Percentiles rank a stretch among this genome's conserved stretches.
These are phyloP conservation scores for Cicer pinnatifidum DNA, from an alignment of 306 rosid species.

Conservation along the genomic window DNA sequence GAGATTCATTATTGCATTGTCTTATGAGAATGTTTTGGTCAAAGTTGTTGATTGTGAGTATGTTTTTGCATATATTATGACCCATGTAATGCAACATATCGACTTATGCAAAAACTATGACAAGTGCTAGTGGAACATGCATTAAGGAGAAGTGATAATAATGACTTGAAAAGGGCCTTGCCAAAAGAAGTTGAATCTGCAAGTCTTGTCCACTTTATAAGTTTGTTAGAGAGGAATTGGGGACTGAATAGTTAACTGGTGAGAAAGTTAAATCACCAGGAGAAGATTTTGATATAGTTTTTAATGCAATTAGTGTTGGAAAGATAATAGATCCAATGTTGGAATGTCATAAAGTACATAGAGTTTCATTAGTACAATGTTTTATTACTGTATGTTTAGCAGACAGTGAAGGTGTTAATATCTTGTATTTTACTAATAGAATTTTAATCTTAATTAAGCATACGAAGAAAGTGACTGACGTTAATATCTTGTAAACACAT, in stretches of 20 bases:
- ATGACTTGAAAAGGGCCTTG: conserved; percentile 42
- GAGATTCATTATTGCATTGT: conserved; percentile 48
- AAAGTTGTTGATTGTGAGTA: conserved; percentile 49
- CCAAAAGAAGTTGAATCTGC: conserved; percentile 50
- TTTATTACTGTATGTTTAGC: neutral
- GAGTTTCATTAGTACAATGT: neutral
- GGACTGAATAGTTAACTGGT: conserved; percentile 38
- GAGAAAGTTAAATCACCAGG: conserved; percentile 44
- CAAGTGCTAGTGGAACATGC: conserved; percentile 52
- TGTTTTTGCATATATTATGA: conserved; percentile 51
- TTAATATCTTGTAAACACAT: too few species aligned
- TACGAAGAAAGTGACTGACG: too few species aligned
- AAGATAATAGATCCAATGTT: conserved; percentile 44
- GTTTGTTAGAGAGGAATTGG: conserved; percentile 43
- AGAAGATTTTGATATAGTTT: conserved; percentile 48
- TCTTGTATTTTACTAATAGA: neutral
- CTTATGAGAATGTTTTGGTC: conserved; percentile 52
- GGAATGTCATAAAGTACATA: conserved; percentile 25
- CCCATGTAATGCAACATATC: conserved; percentile 46
- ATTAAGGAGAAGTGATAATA: conserved; percentile 22
- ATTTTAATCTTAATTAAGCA: too few species aligned
- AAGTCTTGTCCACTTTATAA: conserved; percentile 45
- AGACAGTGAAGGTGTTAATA: neutral
- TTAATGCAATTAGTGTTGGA: conserved; percentile 41
- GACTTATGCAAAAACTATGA: conserved; percentile 53